Base-by-base conservation (phyloP, 1,139 yeast species). In the Geotrichum reessii region DNA sequence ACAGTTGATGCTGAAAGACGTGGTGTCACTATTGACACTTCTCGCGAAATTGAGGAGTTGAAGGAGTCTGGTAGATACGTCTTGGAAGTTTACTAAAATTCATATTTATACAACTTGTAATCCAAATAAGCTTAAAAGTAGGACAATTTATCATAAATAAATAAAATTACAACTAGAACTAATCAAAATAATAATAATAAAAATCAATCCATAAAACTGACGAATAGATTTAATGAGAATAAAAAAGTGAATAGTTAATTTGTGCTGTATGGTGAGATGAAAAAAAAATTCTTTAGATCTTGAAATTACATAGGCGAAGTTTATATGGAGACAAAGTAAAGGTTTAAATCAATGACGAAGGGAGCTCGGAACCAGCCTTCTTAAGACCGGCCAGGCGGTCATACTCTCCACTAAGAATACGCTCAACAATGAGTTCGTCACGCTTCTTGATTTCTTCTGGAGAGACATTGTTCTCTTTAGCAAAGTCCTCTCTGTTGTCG, bases 61-160 rank as follows among this genome's bases (percentile, higher is more conserved):
- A 93, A 93, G 79, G 98, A 92, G 72, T 82, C 82, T 53, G 95
- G 96, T 58, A 85, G 97, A 71, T 93, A 92, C 72, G 88, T 93
- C 65, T 81, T 93, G 67, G 99, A 93, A 77, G 99, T 92, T 63
- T 92, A 92, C 74, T 92, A 81, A 57, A 58, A 21, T 12, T 14
- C 7, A 22, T 9, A 11, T 47, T 19, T 25, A 14, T 47, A 17
- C 25, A 25, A 17, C 33, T 22, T 17, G 22, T 19, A 28, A 17
- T 7, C 50, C 50, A 47, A 17, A 9, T 28, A 9, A 11, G 14
- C 9, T 25, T 22, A 24, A 19, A n/a, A 25, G 31, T 28, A 25
- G 31, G 25, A 14, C 33, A 25, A 19, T 17, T 22, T n/a, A 21
- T 5, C 14, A 47, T 14, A 28, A 24, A 24, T 12, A 49, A 25